A percentile compares a stretch with the other conserved stretches of the same genome.
Evolutionary conservation across 1,284 basidiomycete species (phyloP).

Genomic region (Boletus putidus): DNA sequence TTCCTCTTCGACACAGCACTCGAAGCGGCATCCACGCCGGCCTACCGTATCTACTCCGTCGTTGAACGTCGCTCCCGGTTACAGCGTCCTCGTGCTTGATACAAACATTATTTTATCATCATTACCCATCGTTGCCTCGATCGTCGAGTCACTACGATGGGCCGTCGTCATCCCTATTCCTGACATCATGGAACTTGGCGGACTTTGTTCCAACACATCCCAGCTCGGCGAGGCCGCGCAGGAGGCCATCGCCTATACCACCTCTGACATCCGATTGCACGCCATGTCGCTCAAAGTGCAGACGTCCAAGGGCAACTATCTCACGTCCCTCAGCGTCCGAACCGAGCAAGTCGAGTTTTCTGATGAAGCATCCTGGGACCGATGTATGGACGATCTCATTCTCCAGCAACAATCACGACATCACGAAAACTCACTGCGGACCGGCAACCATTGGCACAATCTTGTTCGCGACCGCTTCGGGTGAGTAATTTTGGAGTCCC

Average conservation of each 20-base stretch:
- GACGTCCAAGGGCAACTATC: slow-evolving; percentile 93
- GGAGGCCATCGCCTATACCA: slow-evolving; percentile 74
- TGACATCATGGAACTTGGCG: slow-evolving; percentile 95
- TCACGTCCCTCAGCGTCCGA: slow-evolving; percentile 79
- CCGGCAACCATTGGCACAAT: too few species aligned
- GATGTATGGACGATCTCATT: slow-evolving; percentile 94
- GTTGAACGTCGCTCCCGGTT: slow-evolving; percentile 76
- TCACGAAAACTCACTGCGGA: too few species aligned
- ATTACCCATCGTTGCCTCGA: slow-evolving; percentile 65
- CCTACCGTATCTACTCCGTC: slow-evolving; percentile 39
- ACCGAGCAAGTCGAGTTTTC: slow-evolving; percentile 83
- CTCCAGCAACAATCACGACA: too few species aligned
- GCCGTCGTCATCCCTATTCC: slow-evolving; percentile 90
- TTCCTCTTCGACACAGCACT: slow-evolving; percentile 36
- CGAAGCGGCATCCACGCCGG: slow-evolving; percentile 41
- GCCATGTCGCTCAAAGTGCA: slow-evolving; percentile 85
- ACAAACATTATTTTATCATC: slow-evolving; percentile 92
- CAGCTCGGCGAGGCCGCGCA: slow-evolving; percentile 70
- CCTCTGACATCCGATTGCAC: slow-evolving; percentile 73
- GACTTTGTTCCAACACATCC: slow-evolving; percentile 69
- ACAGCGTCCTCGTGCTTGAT: slow-evolving; percentile 89
- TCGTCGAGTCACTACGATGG: slow-evolving; percentile 84
- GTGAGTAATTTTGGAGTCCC: too few species aligned
- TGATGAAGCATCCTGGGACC: slow-evolving; percentile 55
- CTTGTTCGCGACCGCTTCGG: too few species aligned